phyloP scores from a whole-genome alignment of 2,329 filamentous ascomycete genomes.

The Claviceps citrina region DNA sequence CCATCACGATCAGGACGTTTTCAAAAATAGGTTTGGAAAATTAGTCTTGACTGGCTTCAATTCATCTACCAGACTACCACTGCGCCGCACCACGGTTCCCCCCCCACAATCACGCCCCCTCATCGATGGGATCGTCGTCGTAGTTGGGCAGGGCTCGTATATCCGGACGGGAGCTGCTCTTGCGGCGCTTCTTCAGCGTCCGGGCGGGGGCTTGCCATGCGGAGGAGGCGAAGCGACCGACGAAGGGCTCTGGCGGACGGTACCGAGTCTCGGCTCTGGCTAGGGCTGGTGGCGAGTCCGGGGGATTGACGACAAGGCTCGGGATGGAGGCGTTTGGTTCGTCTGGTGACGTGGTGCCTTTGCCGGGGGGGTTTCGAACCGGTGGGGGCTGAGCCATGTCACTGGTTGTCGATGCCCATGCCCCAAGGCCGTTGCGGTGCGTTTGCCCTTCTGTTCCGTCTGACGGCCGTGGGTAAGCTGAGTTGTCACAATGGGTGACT shows the following conservation, averaged over 20 bases:
- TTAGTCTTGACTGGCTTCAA: neutral
- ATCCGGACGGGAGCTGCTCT: constrained; percentile 16
- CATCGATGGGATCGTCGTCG: constrained; percentile 20
- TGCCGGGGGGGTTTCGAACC: constrained; percentile 4
- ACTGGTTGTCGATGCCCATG: neutral
- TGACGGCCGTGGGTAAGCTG: neutral
- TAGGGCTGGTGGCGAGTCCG: neutral
- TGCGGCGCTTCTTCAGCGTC: constrained; percentile 6
- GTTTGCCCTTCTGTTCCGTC: neutral
- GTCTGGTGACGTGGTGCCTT: neutral
- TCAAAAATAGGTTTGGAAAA: no score
- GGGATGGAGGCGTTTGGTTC: neutral
- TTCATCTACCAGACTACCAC: neutral
- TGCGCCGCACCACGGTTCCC: no score
- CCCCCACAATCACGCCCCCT: neutral
- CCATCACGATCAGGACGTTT: no score
- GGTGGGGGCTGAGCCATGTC: constrained; percentile 1
- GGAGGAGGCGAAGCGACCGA: constrained; percentile 16
- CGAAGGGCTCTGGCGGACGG: constrained; percentile 11
- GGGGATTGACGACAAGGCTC: constrained; percentile 7
- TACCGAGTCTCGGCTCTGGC: neutral
- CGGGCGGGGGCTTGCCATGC: constrained; percentile 5
- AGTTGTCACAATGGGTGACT: neutral
- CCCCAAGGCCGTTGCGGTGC: neutral
- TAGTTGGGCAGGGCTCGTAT: constrained; percentile 19